Evolutionary conservation across 2,329 filamentous ascomycete species (phyloP), one percentile per base, ranked within the genome.

Genomic region (Cadophora sp.): DNA sequence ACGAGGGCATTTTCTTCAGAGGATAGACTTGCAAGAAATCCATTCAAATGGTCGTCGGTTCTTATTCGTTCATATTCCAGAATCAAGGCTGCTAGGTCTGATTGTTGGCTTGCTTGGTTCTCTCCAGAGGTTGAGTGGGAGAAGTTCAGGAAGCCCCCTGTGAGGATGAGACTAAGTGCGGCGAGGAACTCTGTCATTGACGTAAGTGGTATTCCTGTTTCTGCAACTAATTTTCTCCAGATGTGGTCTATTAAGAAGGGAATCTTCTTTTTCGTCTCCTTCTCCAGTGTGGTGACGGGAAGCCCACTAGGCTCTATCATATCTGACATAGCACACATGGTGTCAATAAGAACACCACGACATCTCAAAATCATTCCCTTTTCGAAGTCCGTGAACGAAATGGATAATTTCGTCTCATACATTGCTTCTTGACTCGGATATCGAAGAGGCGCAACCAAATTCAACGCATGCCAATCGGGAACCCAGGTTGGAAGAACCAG

Each of bases 171-270:
- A 48, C 45, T 20, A 18, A 48, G 45, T 48, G 45, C 45, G 7
- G 7, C n/a, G 16, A 48, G 18, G 7, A 48, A n/a, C 45, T 48
- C 45, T 48, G 7, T n/a, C 30, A 39, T 33, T 51, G 64, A 69
- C 61, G 22, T 16, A 39, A 61, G 39, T 27, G 55, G 64, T 16
- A 63, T 60, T 51, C 22, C 22, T 50, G 59, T 30, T 56, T 64
- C 48, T 27, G 63, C 43, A 4, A 64, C 62, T 16, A 41, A 55
- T 47, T 48, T 64, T 18, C 53, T 41, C 66, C 66, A 68, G 43
- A 68, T 68, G 30, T 68, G 66, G 39, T 68, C 63, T 13, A 68
- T 58, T 27, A 68, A 27, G 55, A 68, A 68, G 3, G 66, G 66
- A 20, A 39, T 68, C 41, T 61, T 66, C 50, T 68, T 68, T 41